These are phyloP conservation scores for Aspergillus egyptiacus DNA, from an alignment of 495 filamentous ascomycete genomes.

Conservation along the genomic window DNA sequence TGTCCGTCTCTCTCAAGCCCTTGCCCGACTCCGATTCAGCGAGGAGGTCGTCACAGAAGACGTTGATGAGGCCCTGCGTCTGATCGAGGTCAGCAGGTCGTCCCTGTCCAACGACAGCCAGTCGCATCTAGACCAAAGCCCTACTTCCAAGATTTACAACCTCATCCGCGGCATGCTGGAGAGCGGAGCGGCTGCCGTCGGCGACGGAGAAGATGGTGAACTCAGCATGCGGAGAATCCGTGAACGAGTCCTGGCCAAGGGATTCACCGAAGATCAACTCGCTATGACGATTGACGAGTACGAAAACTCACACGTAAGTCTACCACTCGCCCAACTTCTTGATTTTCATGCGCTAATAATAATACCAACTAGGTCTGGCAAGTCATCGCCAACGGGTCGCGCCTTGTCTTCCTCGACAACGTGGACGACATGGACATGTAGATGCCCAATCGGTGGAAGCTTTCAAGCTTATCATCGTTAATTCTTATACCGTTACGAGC, in stretches of 20 bases:
- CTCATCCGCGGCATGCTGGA: slow-evolving; percentile 81
- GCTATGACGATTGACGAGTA: slow-evolving; percentile 84
- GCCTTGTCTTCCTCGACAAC: slow-evolving; percentile 74
- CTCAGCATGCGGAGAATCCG: slow-evolving; percentile 79
- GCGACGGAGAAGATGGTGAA: slow-evolving; percentile 65
- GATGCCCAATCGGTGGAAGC: not conserved
- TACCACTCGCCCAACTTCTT: too few relatives aligned
- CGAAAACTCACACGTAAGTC: slow-evolving; percentile 75
- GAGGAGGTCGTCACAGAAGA: slow-evolving; percentile 81
- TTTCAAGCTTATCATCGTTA: not conserved
- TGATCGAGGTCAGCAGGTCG: slow-evolving; percentile 88
- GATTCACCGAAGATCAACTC: slow-evolving; percentile 93
- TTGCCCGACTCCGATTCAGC: slow-evolving; percentile 88
- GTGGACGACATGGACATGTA: slow-evolving; percentile 51
- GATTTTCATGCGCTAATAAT: too few relatives aligned
- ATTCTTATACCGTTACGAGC: not conserved
- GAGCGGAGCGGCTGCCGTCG: slow-evolving; percentile 69
- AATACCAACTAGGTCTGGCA: slow-evolving; percentile 73
- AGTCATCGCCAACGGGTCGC: slow-evolving; percentile 77
- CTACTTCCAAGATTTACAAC: slow-evolving; percentile 87
- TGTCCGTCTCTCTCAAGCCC: slow-evolving; percentile 85
- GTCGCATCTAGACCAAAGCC: slow-evolving; percentile 61
- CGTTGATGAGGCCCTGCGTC: slow-evolving; percentile 87
- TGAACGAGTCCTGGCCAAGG: slow-evolving; percentile 88
- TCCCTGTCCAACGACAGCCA: slow-evolving; percentile 65